Conservation (phyloP, 2,329 filamentous ascomycete species). For the Monosporascus sp. region DNA sequence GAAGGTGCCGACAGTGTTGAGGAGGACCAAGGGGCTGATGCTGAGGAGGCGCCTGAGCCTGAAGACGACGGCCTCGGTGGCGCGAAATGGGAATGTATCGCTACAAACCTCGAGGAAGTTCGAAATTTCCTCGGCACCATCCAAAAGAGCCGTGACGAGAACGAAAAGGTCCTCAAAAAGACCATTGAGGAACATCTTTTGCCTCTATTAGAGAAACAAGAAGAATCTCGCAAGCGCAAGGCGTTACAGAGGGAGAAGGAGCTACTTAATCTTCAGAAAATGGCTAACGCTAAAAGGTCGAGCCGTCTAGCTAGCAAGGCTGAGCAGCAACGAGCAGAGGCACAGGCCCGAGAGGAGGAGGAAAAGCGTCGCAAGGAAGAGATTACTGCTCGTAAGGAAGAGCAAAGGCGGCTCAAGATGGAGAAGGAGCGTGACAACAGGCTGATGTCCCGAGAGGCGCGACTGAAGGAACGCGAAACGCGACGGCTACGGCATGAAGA, state of each 20-base stretch:
- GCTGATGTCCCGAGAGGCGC: conserved; percentile 77
- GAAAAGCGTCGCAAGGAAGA: conserved; percentile 61
- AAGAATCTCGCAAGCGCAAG: conserved; percentile 68
- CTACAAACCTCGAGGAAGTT: conserved; percentile 75
- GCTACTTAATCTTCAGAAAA: conserved; percentile 72
- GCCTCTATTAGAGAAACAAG: conserved; percentile 76
- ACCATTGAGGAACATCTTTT: conserved; percentile 73
- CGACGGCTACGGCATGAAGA: conserved; percentile 81
- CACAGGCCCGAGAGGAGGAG: conserved; percentile 65
- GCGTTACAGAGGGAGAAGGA: conserved; percentile 68
- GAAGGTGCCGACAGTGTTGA: conserved; percentile 34
- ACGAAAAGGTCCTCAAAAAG: conserved; percentile 73
- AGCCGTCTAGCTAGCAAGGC: conserved; percentile 79
- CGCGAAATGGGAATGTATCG: conserved; percentile 87
- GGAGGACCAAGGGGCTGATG: conserved; percentile 26
- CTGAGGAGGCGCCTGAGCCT: conserved; percentile 22
- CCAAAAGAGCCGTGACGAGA: conserved; percentile 70
- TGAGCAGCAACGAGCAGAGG: conserved; percentile 71
- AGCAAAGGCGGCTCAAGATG: conserved; percentile 51
- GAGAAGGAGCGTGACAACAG: conserved; percentile 74
- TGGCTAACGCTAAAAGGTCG: conserved; percentile 91
- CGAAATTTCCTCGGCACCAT: conserved; percentile 65
- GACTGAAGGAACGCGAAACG: conserved; percentile 78
- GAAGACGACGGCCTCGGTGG: conserved; percentile 64
- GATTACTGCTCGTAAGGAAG: conserved; percentile 60